Percentiles rank a stretch among this genome's conserved stretches.
Conservation (phyloP, 1,284 basidiomycete species). For the Boletus sp. region DNA sequence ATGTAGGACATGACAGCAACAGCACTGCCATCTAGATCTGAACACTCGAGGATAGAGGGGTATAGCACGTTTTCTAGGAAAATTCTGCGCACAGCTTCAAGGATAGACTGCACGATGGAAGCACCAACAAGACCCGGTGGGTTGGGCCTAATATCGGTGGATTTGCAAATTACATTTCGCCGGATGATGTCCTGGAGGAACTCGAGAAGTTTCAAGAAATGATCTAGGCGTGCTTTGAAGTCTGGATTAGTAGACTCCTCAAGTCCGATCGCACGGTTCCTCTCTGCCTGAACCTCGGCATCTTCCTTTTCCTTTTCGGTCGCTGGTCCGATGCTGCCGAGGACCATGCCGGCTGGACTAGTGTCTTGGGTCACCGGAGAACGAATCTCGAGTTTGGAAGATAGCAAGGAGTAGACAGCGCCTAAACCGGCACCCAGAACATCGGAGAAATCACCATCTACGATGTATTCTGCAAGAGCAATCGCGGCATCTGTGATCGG, state of each 20-base stretch:
- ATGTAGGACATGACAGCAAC: conserved; percentile 98
- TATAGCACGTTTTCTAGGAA: conserved; percentile 93
- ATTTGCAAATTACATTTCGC: conserved; percentile 50
- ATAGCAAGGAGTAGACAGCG: conserved; percentile 89
- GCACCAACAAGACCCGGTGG: conserved; percentile 63
- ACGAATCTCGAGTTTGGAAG: conserved; percentile 77
- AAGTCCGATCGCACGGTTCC: conserved; percentile 57
- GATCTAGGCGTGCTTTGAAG: conserved; percentile 78
- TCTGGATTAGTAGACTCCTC: conserved; percentile 75
- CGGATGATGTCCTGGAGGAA: conserved; percentile 88
- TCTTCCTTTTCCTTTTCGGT: conserved; percentile 57
- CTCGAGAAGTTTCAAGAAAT: conserved; percentile 86
- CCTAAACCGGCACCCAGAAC: conserved; percentile 92
- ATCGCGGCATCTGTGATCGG: conserved; percentile 78
- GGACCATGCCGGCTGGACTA: conserved; percentile 52
- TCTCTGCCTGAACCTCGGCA: conserved; percentile 50
- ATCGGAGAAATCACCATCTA: conserved; percentile 95
- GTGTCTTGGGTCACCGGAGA: conserved; percentile 42
- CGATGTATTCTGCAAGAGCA: conserved; percentile 87
- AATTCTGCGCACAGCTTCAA: conserved; percentile 80
- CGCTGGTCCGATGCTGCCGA: conserved; percentile 52
- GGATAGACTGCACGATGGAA: conserved; percentile 76
- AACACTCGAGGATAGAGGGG: conserved; percentile 91
- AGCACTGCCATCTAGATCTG: conserved; percentile 87
- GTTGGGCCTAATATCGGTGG: conserved; percentile 41